Evolutionary conservation across 2,329 filamentous ascomycete genomes (phyloP).

Genomic region (Dactylellina haptotyla): DNA sequence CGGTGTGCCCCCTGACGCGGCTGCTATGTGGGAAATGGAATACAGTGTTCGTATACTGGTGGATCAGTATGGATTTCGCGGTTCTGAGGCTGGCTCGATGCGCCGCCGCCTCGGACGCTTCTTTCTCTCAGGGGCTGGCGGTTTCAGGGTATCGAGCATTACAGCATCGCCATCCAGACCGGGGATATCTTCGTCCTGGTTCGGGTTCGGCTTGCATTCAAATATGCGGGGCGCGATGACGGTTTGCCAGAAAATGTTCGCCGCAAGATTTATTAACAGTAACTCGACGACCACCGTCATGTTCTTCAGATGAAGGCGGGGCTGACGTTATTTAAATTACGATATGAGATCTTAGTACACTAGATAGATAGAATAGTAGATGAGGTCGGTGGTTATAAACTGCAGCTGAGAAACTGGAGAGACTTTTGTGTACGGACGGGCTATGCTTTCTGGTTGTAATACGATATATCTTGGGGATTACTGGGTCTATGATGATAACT

Average conservation of each 20-base stretch:
- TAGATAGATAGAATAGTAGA: not conserved
- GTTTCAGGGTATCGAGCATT: not conserved
- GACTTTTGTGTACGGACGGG: too few species aligned
- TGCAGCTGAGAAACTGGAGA: too few species aligned
- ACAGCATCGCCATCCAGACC: constrained; percentile 5
- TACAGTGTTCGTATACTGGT: too few species aligned
- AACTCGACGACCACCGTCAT: not conserved
- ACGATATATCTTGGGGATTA: too few species aligned
- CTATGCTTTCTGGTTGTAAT: too few species aligned
- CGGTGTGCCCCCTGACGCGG: too few species aligned
- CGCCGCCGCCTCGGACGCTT: not conserved
- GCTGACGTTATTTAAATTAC: not conserved
- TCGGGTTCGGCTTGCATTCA: not conserved
- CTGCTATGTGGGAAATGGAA: too few species aligned
- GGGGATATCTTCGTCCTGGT: not conserved
- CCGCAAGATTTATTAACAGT: not conserved
- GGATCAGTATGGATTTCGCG: not conserved
- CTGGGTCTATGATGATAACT: too few species aligned
- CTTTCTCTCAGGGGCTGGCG: not conserved
- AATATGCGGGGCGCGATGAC: not conserved
- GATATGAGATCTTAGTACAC: not conserved
- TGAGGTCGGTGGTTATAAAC: too few species aligned
- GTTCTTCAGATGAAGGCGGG: too few species aligned
- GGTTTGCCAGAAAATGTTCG: not conserved
- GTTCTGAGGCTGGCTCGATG: not conserved